A percentile compares a stretch with the other conserved stretches of the same genome.
phyloP scores from a whole-genome alignment of 352 stramenopile species.

The Globisporangium nagaii region DNA sequence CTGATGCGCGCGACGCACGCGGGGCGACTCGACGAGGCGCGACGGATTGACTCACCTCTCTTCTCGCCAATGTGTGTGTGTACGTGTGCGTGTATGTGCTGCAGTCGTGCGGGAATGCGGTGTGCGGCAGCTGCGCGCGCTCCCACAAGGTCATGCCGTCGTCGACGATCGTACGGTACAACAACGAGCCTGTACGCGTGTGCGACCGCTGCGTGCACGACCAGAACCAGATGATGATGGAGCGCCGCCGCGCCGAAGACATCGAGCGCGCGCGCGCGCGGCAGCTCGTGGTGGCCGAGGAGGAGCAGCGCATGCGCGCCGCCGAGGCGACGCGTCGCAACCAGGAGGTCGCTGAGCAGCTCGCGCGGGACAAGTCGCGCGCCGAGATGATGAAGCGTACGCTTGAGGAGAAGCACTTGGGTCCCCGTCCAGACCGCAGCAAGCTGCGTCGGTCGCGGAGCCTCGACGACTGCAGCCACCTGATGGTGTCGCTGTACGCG shows the following conservation, averaged over 20 bases:
- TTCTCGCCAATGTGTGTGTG: constrained; percentile 8
- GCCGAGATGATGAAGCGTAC: constrained; percentile 35
- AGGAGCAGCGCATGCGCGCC: constrained; percentile 53
- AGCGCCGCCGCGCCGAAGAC: constrained; percentile 60
- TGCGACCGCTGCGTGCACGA: constrained; percentile 76
- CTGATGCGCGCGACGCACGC: background rate
- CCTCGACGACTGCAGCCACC: constrained; percentile 41
- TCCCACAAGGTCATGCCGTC: constrained; percentile 75
- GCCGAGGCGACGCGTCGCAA: constrained; percentile 45
- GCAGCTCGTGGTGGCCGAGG: constrained; percentile 63
- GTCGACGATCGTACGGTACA: constrained; percentile 57
- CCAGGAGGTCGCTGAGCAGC: constrained; percentile 38
- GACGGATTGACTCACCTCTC: background rate
- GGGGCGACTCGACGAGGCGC: background rate
- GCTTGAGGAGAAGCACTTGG: constrained; percentile 58
- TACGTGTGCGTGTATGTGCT: background rate
- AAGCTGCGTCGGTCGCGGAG: constrained; percentile 39
- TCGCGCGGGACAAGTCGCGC: constrained; percentile 27
- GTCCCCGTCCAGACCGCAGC: constrained; percentile 37
- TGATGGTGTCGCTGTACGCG: constrained; percentile 24
- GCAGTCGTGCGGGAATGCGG: constrained; percentile 73
- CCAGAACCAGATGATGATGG: constrained; percentile 69
- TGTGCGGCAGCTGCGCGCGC: constrained; percentile 67
- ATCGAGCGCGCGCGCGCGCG: constrained; percentile 66
- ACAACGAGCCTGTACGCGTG: constrained; percentile 76